A percentile compares a stretch with the other conserved stretches of the same genome.
Evolutionary conservation across 2,329 filamentous ascomycete genomes (phyloP).

Genomic region (Paecilomyces dactylethromorphus): DNA sequence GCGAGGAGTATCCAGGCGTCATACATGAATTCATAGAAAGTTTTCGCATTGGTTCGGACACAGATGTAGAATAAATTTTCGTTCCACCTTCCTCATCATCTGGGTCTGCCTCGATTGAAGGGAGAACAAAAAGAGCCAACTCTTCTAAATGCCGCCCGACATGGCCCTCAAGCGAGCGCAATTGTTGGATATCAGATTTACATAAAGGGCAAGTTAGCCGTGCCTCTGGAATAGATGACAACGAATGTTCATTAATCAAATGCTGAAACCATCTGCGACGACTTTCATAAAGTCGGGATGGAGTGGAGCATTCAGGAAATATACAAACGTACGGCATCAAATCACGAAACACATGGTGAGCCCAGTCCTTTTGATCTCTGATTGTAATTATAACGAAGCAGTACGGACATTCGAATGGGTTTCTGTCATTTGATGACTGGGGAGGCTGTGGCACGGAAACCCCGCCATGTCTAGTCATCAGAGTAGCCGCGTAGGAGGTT

Average conservation of each 20-base stretch:
- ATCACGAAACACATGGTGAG: constrained; percentile 33
- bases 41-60: no score
- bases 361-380: constrained; percentile 21
- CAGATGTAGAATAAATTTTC: no score
- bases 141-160: neutral
- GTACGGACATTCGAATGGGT: constrained; percentile 34
- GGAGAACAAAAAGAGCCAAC: neutral
- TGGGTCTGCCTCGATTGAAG: no score
- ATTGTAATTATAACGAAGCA: constrained; percentile 32
- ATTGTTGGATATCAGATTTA: neutral
- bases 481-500: neutral
- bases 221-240: neutral
- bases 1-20: no score
- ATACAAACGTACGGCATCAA: constrained; percentile 35
- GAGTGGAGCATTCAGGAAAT: neutral
- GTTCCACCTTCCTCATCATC: no score
- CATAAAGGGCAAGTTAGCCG: neutral
- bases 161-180: neutral
- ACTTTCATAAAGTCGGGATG: neutral
- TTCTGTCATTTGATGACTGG: constrained; percentile 10
- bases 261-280: neutral
- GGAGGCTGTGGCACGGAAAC: constrained; percentile 21
- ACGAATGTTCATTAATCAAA: neutral
- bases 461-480: no score
- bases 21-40: no score